A percentile compares a stretch with the other conserved stretches of the same genome.
phyloP scores from a whole-genome alignment of 768 basidiomycete genomes.

The Lactifluus rugatus region DNA sequence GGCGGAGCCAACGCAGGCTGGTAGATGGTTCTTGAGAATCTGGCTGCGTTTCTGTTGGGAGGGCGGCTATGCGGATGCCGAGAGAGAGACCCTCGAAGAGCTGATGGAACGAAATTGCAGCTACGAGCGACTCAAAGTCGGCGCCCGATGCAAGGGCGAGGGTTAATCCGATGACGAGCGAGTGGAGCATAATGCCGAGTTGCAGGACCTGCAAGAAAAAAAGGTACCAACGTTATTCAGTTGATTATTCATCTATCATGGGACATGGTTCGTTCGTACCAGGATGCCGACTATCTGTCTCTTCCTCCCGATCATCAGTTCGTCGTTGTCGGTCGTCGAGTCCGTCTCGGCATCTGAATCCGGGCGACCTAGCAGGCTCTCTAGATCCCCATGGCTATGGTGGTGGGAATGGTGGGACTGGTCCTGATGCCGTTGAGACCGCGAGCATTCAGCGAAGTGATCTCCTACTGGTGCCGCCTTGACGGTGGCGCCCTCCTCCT shows the following conservation, averaged over 20 bases:
- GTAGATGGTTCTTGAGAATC: conserved; percentile 1
- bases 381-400: conserved; percentile 15
- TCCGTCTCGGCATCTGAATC: conserved; percentile 1
- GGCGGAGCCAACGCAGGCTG: conserved; percentile 32
- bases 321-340: conserved; percentile 17
- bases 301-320: conserved; percentile 37
- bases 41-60: conserved; percentile 35
- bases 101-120: conserved; percentile 74
- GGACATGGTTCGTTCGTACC: conserved; percentile 33
- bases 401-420: conserved; percentile 13
- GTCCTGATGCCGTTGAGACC: not conserved
- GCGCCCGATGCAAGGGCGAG: conserved; percentile 57
- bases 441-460: not conserved
- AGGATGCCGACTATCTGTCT: conserved; percentile 68
- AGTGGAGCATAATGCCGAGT: conserved; percentile 82
- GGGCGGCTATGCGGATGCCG: conserved; percentile 66
- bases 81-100: conserved; percentile 78
- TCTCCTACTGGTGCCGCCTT: not conserved
- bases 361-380: not conserved
- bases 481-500: not conserved
- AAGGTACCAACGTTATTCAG: no score
- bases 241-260: no score
- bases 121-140: conserved; percentile 65
- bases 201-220: conserved; percentile 53
- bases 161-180: conserved; percentile 71